Evolutionary conservation across 2,329 filamentous ascomycete genomes (phyloP), one percentile per base, ranked within the genome.

Genomic region (Bipolaris victoriae): DNA sequence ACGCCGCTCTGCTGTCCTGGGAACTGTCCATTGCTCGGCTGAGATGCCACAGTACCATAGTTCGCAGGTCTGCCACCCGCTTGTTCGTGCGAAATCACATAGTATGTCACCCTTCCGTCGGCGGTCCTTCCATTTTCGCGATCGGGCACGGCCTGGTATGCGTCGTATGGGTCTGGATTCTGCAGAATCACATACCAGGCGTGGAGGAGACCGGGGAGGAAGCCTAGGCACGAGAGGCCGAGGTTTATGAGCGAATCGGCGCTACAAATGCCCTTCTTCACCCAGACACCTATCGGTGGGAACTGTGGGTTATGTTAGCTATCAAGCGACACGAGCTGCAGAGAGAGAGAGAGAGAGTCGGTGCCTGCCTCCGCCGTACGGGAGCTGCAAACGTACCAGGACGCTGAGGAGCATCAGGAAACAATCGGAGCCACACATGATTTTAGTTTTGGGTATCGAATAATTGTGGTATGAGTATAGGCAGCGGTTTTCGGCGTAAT

Each of bases 181-280:
- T 91, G 90, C 70, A 91, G 86, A 78, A 99, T 97, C 78, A 98
- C 96, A 84, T 98, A 99, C 94, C 95, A 98, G 62, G 93, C 87
- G 81, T 99, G 95, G 2, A 99, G 81, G 48, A 98, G 89, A 60
- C 94, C 94, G 18, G 94, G 94, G 58, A 98, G 78, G 69, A 78
- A 74, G 62, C 73, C 77, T 56, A 78, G 75, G 60, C 72, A 76
- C 75, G 90, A 95, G 70, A 98, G 91, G 45, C 93, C 89, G 77
- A 98, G 88, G 82, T 99, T 99, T 82, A 99, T 96, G 70, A 98
- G 72, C 7, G 90, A 94, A 80, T 98, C 95, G 55, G 89, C 92
- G 61, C 88, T 90, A 83, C 95, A 99, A 79, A 99, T 83, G 63
- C 95, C 95, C 71, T 90, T 83, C 81, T 98, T 99, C 60, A 99